A percentile compares a stretch with the other conserved stretches of the same genome.
phyloP scores from a whole-genome alignment of 257 asterid species.

The Plectranthus barbatus region DNA sequence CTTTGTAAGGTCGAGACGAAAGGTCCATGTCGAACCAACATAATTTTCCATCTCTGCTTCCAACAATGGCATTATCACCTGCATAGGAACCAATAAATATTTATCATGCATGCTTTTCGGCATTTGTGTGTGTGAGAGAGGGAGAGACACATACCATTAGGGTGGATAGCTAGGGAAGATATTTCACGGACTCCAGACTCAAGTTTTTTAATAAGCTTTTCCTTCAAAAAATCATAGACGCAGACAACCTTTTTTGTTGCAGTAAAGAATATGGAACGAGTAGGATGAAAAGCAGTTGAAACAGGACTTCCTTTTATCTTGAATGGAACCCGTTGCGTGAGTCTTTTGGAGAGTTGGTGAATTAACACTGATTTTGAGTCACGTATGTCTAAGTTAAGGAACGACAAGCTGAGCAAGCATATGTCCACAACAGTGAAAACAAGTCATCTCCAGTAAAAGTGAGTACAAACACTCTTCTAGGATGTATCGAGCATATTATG shows the following conservation, averaged over 20 bases:
- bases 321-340: constrained; percentile 71
- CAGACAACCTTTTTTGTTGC: constrained; percentile 80
- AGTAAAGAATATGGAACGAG: constrained; percentile 71
- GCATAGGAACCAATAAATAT: constrained; percentile 15
- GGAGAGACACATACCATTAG: constrained; percentile 51
- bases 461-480: not conserved
- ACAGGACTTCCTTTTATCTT: constrained; percentile 89
- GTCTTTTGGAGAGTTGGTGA: constrained; percentile 71
- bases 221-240: constrained; percentile 73
- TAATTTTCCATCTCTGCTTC: constrained; percentile 92
- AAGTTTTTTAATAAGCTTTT: constrained; percentile 71
- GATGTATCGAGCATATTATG: not conserved
- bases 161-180: constrained; percentile 85
- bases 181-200: constrained; percentile 87
- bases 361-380: constrained; percentile 74
- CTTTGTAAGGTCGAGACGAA: constrained; percentile 81
- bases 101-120: not conserved
- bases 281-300: constrained; percentile 81
- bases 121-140: not conserved
- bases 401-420: constrained; percentile 18
- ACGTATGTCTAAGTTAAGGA: constrained; percentile 66
- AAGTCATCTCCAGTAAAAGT: not conserved
- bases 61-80: constrained; percentile 92
- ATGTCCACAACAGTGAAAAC: not conserved
- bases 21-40: constrained; percentile 99